phyloP scores from a whole-genome alignment of 805 yeast genomes.

The Wickerhamomyces rabaulensis region DNA sequence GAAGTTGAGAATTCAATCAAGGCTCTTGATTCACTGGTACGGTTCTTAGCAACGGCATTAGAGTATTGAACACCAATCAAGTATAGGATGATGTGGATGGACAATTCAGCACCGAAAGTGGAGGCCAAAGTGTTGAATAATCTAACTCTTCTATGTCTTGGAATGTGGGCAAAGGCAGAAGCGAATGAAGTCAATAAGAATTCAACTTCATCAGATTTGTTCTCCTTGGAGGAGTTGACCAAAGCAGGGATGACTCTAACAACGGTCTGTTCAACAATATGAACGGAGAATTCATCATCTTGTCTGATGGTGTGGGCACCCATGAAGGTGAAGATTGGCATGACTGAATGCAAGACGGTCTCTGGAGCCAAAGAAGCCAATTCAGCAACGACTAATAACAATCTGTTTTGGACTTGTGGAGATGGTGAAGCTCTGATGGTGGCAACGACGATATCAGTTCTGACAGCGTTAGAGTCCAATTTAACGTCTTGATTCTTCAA shows the following conservation, averaged over 20 bases:
- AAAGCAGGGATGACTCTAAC: constrained; percentile 88
- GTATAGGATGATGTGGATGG: constrained; percentile 69
- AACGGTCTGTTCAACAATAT: constrained; percentile 89
- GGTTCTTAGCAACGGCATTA: constrained; percentile 46
- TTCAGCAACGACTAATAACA: constrained; percentile 79
- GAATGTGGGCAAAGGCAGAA: constrained; percentile 94
- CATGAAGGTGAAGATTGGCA: constrained; percentile 99
- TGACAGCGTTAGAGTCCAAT: constrained; percentile 58
- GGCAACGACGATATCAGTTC: constrained; percentile 88
- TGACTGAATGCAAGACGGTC: constrained; percentile 86
- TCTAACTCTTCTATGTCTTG: constrained; percentile 90
- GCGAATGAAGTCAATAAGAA: constrained; percentile 82
- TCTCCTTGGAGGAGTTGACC: constrained; percentile 40
- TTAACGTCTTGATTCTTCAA: constrained; percentile 37
- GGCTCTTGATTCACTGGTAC: constrained; percentile 59
- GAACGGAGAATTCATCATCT: constrained; percentile 92
- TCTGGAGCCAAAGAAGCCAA: constrained; percentile 89
- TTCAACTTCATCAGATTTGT: constrained; percentile 63
- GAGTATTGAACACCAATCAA: constrained; percentile 79
- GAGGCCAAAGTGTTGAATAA: constrained; percentile 72
- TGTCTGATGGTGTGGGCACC: constrained; percentile 96
- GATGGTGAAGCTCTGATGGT: constrained; percentile 85
- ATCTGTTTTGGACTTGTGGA: constrained; percentile 91
- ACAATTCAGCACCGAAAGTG: constrained; percentile 62
- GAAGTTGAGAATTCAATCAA: constrained; percentile 68